Evolutionary conservation across 2,329 filamentous ascomycete species (phyloP).

Genomic region (Monilinia aucupariae): DNA sequence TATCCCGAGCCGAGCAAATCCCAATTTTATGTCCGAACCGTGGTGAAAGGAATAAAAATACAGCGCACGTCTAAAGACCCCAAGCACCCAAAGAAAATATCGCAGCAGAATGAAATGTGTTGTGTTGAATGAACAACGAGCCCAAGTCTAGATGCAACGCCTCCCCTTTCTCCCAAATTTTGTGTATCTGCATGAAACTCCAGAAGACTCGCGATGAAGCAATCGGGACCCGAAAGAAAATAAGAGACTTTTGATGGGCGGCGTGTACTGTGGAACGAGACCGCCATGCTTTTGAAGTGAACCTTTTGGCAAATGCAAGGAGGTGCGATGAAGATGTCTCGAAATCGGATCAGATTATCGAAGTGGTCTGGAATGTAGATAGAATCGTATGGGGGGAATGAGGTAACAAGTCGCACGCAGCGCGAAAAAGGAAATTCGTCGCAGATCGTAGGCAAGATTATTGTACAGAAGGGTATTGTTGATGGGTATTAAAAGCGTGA

Average conservation of each 20-base stretch:
- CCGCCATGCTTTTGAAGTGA: slow-evolving; percentile 16
- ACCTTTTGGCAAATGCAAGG: slow-evolving; percentile 14
- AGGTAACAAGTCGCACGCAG: slow-evolving; percentile 14
- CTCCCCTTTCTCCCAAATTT: slow-evolving; percentile 17
- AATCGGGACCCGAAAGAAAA: background rate
- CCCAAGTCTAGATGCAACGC: slow-evolving; percentile 30
- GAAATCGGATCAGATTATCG: slow-evolving; percentile 1
- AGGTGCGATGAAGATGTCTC: slow-evolving; percentile 14
- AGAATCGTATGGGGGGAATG: slow-evolving; percentile 8
- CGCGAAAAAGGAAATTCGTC: slow-evolving; percentile 19
- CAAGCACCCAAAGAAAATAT: slow-evolving; percentile 9
- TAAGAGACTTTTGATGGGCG: slow-evolving; percentile 8
- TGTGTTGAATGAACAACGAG: slow-evolving; percentile 18
- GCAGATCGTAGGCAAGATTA: slow-evolving; percentile 18
- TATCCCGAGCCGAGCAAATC: slow-evolving; percentile 17
- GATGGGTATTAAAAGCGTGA: slow-evolving; percentile 17
- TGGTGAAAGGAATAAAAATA: slow-evolving; percentile 17
- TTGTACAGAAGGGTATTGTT: slow-evolving; percentile 14
- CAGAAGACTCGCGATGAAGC: slow-evolving; percentile 13
- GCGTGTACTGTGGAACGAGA: slow-evolving; percentile 30
- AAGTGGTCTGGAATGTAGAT: slow-evolving; percentile 17
- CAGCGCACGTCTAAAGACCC: slow-evolving; percentile 19
- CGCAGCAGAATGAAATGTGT: slow-evolving; percentile 14
- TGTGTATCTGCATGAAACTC: slow-evolving; percentile 11
- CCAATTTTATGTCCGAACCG: slow-evolving; percentile 18